Evolutionary conservation across 2,329 filamentous ascomycete genomes (phyloP).

Genomic region (Myriosclerotinia duriaeana): DNA sequence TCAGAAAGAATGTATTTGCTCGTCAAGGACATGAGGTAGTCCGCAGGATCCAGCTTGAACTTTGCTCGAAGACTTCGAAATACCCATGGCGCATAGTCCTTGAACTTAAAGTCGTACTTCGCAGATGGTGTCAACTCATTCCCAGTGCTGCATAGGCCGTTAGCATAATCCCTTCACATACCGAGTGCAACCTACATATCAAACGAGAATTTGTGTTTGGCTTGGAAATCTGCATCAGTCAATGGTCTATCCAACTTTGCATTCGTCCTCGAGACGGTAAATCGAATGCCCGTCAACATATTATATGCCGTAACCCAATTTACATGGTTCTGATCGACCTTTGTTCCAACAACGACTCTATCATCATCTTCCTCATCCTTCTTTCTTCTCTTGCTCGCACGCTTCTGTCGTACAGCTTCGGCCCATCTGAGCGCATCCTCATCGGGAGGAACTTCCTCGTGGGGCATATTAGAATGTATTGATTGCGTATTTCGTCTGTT

Average conservation of each 20-base stretch:
- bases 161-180: constrained; percentile 38
- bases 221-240: constrained; percentile 87
- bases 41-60: constrained; percentile 91
- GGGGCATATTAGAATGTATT: constrained; percentile 76
- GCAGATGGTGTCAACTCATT: constrained; percentile 96
- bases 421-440: constrained; percentile 91
- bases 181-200: constrained; percentile 71
- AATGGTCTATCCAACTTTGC: constrained; percentile 91
- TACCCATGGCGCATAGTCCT: constrained; percentile 99
- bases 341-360: constrained; percentile 90
- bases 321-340: constrained; percentile 94
- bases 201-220: constrained; percentile 97
- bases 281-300: constrained; percentile 98
- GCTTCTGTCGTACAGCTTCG: constrained; percentile 87
- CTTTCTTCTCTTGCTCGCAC: constrained; percentile 79
- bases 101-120: constrained; percentile 99
- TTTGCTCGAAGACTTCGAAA: constrained; percentile 86
- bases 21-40: constrained; percentile 96
- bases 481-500: constrained; percentile 80
- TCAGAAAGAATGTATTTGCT: constrained; percentile 99
- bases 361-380: constrained; percentile 91
- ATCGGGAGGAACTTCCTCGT: constrained; percentile 81
- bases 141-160: constrained; percentile 65
- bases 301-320: constrained; percentile 99
- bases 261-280: constrained; percentile 93